These are phyloP conservation scores for Sporothrix mexicana DNA, from an alignment of 2,329 filamentous ascomycete genomes.

Conservation along the genomic window DNA sequence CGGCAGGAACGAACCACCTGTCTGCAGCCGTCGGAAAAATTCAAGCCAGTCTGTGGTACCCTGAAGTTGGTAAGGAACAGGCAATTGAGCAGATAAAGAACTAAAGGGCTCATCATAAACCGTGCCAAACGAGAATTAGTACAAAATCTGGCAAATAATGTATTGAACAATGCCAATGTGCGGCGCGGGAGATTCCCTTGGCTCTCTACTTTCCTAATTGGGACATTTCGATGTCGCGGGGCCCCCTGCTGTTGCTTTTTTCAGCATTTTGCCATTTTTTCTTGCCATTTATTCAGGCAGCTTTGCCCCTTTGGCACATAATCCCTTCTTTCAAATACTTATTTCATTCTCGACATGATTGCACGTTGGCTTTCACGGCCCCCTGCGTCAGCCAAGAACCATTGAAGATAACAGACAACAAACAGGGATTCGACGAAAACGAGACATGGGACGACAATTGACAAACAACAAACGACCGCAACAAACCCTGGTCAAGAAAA, in stretches of 20 bases:
- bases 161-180: background rate
- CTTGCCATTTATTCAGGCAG: too few species aligned
- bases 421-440: slow-evolving; percentile 7
- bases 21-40: slow-evolving; percentile 21
- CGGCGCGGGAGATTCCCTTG: background rate
- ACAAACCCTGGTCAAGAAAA: too few species aligned
- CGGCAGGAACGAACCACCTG: slow-evolving; percentile 26
- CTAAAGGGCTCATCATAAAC: background rate
- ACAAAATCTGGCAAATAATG: background rate
- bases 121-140: background rate
- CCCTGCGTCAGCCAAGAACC: background rate
- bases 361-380: background rate
- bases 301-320: background rate
- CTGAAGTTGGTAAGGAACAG: background rate
- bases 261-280: background rate
- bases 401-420: background rate
- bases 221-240: background rate
- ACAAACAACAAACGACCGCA: background rate
- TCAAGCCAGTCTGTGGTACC: slow-evolving; percentile 11
- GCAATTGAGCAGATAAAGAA: background rate
- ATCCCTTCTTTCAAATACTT: background rate
- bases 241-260: background rate
- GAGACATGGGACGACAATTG: slow-evolving; percentile 10
- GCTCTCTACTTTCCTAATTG: slow-evolving; percentile 16
- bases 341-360: background rate